Percentiles rank a stretch among this genome's conserved stretches.
Conservation (phyloP, 2,329 filamentous ascomycete species). For the Triangularia setosa region DNA sequence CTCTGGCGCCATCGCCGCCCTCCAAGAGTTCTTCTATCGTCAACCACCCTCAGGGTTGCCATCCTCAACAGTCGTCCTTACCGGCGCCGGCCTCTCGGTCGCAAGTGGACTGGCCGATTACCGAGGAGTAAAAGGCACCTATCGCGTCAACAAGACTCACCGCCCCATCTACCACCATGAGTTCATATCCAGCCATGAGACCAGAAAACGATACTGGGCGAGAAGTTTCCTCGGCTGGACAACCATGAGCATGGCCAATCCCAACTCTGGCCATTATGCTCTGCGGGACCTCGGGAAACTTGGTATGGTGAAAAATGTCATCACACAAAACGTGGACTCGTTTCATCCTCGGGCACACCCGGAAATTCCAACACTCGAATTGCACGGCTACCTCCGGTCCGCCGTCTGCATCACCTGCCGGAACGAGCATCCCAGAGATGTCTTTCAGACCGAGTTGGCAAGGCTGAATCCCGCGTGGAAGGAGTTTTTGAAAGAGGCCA, state of each 20-base stretch:
- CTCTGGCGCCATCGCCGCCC: conserved; percentile 69
- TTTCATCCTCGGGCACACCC: conserved; percentile 82
- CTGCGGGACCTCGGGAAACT: conserved; percentile 67
- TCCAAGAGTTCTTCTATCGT: conserved; percentile 70
- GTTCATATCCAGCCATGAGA: conserved; percentile 76
- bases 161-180: conserved; percentile 91
- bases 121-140: conserved; percentile 82
- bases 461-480: conserved; percentile 84
- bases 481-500: conserved; percentile 66
- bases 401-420: conserved; percentile 78
- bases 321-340: conserved; percentile 97
- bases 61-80: conserved; percentile 49
- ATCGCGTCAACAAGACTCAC: conserved; percentile 85
- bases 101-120: conserved; percentile 93
- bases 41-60: conserved; percentile 47
- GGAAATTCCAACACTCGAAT: conserved; percentile 68
- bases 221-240: conserved; percentile 92
- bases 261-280: conserved; percentile 76
- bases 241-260: conserved; percentile 69
- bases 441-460: conserved; percentile 73
- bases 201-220: conserved; percentile 92
- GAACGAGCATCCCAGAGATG: conserved; percentile 63
- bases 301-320: conserved; percentile 69
- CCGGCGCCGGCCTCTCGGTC: conserved; percentile 89
- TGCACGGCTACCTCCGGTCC: conserved; percentile 85